These are phyloP conservation scores for Penicillium crustosum DNA, from an alignment of 2,329 filamentous ascomycete species.

Conservation along the genomic window DNA sequence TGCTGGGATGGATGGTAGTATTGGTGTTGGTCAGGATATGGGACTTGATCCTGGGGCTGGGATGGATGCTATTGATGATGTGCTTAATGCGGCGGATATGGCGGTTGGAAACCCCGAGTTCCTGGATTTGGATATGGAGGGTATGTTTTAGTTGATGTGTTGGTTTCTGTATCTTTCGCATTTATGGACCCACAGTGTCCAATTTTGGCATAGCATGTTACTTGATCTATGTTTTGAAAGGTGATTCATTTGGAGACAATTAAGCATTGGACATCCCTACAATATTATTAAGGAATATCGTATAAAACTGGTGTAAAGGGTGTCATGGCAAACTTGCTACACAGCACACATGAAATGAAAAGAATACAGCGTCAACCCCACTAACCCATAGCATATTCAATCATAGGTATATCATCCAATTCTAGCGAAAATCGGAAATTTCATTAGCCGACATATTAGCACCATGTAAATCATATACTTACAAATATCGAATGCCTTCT, in stretches of 20 bases:
- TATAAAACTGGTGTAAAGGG: neutral
- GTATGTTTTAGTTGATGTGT: slow-evolving; percentile 37
- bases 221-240: neutral
- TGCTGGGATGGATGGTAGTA: slow-evolving; percentile 31
- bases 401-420: too few relatives aligned
- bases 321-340: neutral
- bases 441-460: neutral
- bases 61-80: slow-evolving; percentile 45
- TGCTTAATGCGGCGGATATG: slow-evolving; percentile 46
- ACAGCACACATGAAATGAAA: neutral
- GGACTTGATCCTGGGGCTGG: slow-evolving; percentile 29
- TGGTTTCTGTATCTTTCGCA: neutral
- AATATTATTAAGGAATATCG: neutral
- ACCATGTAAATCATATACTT: neutral
- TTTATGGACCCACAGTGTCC: neutral
- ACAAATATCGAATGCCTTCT: slow-evolving; percentile 14
- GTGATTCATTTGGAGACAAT: neutral
- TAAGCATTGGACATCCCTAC: neutral
- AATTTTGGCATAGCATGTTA: neutral
- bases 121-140: slow-evolving; percentile 48
- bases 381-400: neutral
- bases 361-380: neutral
- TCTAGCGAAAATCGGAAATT: neutral
- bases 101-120: slow-evolving; percentile 46
- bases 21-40: slow-evolving; percentile 26